phyloP scores from a whole-genome alignment of 805 yeast genomes.

The Kluyveromyces lactis region DNA sequence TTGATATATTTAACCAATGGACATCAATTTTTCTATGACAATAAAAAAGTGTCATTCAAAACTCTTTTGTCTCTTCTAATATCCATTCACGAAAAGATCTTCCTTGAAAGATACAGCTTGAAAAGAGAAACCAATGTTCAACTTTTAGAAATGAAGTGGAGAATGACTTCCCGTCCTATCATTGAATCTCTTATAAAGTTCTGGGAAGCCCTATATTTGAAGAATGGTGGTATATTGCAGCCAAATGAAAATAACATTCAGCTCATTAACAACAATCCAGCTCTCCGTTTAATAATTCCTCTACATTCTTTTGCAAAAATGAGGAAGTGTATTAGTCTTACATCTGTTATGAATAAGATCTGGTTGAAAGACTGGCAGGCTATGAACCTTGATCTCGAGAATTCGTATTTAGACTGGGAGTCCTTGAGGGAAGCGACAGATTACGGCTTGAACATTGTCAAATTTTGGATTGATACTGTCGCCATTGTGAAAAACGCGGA shows the following conservation, averaged over 20 bases:
- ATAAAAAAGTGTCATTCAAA: constrained; percentile 26
- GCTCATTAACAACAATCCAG: constrained; percentile 42
- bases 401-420: constrained; percentile 46
- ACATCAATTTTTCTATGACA: constrained; percentile 27
- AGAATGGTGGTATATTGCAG: constrained; percentile 54
- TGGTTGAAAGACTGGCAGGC: constrained; percentile 62
- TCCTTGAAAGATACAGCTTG: constrained; percentile 37
- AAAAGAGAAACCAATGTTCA: constrained; percentile 33
- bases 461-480: constrained; percentile 67
- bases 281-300: constrained; percentile 58
- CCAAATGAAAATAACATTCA: constrained; percentile 36
- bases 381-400: constrained; percentile 47
- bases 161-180: constrained; percentile 50
- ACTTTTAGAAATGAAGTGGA: constrained; percentile 52
- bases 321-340: constrained; percentile 50
- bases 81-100: constrained; percentile 60
- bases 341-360: constrained; percentile 52
- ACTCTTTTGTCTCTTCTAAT: constrained; percentile 49
- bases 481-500: constrained; percentile 56
- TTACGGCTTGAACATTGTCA: constrained; percentile 49
- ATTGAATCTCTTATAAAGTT: constrained; percentile 49
- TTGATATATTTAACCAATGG: constrained; percentile 38
- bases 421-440: constrained; percentile 56
- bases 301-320: constrained; percentile 59
- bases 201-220: constrained; percentile 59